Evolutionary conservation across 2,329 filamentous ascomycete genomes (phyloP).

Genomic region (Cladosporium sp.): DNA sequence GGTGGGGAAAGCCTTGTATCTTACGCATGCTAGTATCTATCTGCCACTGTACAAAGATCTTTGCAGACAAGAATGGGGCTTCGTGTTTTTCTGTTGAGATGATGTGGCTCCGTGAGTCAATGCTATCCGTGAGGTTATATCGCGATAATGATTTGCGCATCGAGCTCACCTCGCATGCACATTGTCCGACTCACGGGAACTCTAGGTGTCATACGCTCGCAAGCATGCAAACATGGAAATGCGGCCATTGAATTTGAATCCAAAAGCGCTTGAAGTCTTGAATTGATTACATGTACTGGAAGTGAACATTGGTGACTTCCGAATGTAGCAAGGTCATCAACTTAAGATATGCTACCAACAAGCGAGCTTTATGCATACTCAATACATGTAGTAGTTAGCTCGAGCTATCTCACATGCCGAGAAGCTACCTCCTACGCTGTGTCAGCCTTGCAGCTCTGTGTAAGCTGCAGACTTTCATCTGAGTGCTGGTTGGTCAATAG

Average conservation of each 20-base stretch:
- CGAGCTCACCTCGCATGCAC: background rate
- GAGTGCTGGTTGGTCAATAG: background rate
- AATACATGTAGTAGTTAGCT: background rate
- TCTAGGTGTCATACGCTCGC: background rate
- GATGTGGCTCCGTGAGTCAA: background rate
- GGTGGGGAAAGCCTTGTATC: conserved; percentile 16
- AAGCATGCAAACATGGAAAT: background rate
- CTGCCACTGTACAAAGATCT: conserved; percentile 22
- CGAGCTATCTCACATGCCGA: conserved; percentile 5
- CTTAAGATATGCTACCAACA: background rate
- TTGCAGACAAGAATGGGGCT: conserved; percentile 9
- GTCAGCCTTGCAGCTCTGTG: conserved; percentile 15
- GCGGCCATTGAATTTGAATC: no score
- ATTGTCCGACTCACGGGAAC: background rate
- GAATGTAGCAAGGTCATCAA: background rate
- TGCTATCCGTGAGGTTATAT: background rate
- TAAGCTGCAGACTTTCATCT: conserved; percentile 1
- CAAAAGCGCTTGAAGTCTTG: background rate
- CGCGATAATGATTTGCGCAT: background rate
- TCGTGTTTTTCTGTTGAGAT: background rate
- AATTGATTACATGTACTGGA: no score
- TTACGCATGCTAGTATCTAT: conserved; percentile 21
- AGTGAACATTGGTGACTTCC: background rate
- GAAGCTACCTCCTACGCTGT: background rate
- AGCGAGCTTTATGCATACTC: conserved; percentile 1